Conservation (phyloP, 2,329 filamentous ascomycete genomes). For the Mollisia scopiformis region DNA sequence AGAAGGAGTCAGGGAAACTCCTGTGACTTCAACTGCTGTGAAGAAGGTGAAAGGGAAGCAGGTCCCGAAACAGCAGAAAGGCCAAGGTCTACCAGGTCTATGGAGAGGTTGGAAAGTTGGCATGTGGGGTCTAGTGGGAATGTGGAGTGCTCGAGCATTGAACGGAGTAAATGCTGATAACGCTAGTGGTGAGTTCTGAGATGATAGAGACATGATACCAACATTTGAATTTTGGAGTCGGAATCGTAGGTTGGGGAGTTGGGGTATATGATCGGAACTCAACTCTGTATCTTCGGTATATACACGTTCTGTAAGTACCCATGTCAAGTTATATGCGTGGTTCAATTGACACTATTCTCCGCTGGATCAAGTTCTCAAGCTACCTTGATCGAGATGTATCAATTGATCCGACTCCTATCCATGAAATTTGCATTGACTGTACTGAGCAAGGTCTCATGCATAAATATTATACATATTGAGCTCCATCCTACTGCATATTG, state of each 20-base stretch:
- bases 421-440: no score
- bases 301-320: constrained; percentile 9
- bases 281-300: constrained; percentile 20
- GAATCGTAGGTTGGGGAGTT: constrained; percentile 1
- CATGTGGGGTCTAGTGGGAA: constrained; percentile 58
- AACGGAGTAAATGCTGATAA: constrained; percentile 31
- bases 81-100: constrained; percentile 56
- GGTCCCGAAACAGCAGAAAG: constrained; percentile 39
- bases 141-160: constrained; percentile 48
- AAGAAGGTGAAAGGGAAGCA: constrained; percentile 4
- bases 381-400: no score
- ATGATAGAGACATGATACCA: constrained; percentile 21
- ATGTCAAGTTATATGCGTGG: background rate
- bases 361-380: no score
- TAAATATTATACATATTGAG: no score
- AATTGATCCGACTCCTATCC: no score
- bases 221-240: constrained; percentile 16
- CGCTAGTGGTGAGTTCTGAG: constrained; percentile 35
- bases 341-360: background rate
- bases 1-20: constrained; percentile 59
- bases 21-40: background rate
- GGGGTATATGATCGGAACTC: constrained; percentile 15
- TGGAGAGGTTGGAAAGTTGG: constrained; percentile 62
- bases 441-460: no score
- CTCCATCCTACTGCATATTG: no score